Percentiles rank a stretch among this genome's conserved stretches.
phyloP scores from a whole-genome alignment of 1,139 yeast genomes.

The Candida glucosophila region DNA sequence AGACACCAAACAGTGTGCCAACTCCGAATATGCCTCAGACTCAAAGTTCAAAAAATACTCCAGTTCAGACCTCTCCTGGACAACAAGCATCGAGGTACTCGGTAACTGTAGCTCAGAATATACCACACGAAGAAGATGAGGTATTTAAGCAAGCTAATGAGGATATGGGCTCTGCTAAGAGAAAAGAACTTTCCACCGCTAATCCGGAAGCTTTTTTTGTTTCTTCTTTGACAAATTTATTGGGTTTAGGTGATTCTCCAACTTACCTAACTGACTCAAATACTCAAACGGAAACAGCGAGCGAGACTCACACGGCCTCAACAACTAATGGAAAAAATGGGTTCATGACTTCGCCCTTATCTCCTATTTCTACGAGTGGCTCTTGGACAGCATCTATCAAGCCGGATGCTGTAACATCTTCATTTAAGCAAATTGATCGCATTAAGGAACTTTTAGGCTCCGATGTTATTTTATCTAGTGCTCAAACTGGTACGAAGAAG shows the following conservation, averaged over 20 bases:
- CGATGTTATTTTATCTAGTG: slow-evolving; percentile 25
- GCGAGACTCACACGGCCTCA: not conserved
- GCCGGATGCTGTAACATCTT: slow-evolving; percentile 36
- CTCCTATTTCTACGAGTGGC: slow-evolving; percentile 18
- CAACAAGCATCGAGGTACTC: slow-evolving; percentile 9
- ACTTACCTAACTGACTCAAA: too few relatives aligned
- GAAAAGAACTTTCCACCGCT: slow-evolving; percentile 37
- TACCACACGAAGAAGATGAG: slow-evolving; percentile 15
- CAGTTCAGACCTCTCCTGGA: slow-evolving; percentile 31
- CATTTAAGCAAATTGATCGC: slow-evolving; percentile 37
- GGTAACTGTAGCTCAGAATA: slow-evolving; percentile 5
- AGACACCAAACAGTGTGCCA: slow-evolving; percentile 38
- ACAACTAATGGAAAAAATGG: slow-evolving; percentile 7
- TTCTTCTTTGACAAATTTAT: slow-evolving; percentile 42
- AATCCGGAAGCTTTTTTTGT: slow-evolving; percentile 45
- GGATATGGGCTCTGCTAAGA: slow-evolving; percentile 28
- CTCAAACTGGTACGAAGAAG: slow-evolving; percentile 12
- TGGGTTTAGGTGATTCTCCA: slow-evolving; percentile 38
- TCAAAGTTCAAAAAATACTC: slow-evolving; percentile 36
- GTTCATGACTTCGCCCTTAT: slow-evolving; percentile 22
- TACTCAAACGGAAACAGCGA: slow-evolving; percentile 1
- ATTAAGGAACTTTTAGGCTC: slow-evolving; percentile 23
- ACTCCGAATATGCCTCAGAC: slow-evolving; percentile 32
- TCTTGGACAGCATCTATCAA: slow-evolving; percentile 42
- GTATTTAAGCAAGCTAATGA: slow-evolving; percentile 16